Base-by-base conservation (phyloP, 1,139 yeast genomes). In the Candida tropicalis region DNA sequence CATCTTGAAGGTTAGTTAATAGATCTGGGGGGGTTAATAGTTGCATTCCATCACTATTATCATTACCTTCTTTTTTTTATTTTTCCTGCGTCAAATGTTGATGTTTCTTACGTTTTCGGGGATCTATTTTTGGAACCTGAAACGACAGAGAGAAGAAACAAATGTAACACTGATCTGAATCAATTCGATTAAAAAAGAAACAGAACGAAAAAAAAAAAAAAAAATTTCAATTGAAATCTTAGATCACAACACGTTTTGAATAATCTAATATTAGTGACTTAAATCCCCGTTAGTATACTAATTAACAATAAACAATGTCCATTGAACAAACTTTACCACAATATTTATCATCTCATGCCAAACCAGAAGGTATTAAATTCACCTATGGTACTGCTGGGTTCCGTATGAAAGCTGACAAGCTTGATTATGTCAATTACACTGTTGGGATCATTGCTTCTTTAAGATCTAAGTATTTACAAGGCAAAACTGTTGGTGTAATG, bases 361-460 rank as follows among this genome's bases (percentile, higher is more conserved):
- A 75, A 53, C 79, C 85, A 0, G 68, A 67, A 12, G 70, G 66
- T 16, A 58, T 74, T 38, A 59, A 54, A 2, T 85, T 78, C 59
- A 65, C 78, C 13, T 93, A 93, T 60, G 99, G 99, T 15, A 93
- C 99, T 1, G 99, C 99, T 1, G 99, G 99, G 7, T 93, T 95
- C 70, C 81, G 99, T 50, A 84, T 84, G 71, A 70, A 79, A 44
- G 93, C 96, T 4, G 61, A 66, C 37, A 63, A 77, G 22, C 70
- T 93, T 52, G 96, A 89, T 60, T 84, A 91, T 24, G 95, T 91
- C 39, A 85, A 88, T 63, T 90, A 81, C 64, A 79, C 95, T 11
- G 89, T 87, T 16, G 97, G 97, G 1, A 70, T 90, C 13, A 62
- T 91, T 34, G 97, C 99, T 0, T 70, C 84, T 4, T 70, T 93